A percentile compares a stretch with the other conserved stretches of the same genome.
Conservation (phyloP, 2,329 filamentous ascomycete genomes). For the Tolypocladium tundrense region DNA sequence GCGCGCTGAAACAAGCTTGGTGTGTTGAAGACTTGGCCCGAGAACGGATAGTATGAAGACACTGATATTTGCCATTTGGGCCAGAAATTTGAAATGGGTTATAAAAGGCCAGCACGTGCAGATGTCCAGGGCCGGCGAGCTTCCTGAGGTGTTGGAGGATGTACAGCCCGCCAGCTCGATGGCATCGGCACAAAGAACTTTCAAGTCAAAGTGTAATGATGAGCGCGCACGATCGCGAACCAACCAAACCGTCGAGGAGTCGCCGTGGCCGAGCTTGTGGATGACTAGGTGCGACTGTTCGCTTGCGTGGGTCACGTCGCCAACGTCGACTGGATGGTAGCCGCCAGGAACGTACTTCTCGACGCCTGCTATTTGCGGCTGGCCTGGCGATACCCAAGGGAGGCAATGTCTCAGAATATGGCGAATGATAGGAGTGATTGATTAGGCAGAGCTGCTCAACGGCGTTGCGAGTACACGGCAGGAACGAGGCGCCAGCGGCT, state of each 20-base stretch:
- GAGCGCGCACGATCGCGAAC: not conserved
- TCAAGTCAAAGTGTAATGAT: conserved; percentile 1
- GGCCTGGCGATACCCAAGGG: conserved; percentile 3
- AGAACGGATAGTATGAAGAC: not conserved
- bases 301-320: conserved; percentile 1
- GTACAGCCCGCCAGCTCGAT: not conserved
- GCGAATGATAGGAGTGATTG: too few relatives aligned
- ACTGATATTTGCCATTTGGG: conserved; percentile 2
- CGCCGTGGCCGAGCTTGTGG: conserved; percentile 8
- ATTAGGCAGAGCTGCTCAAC: too few relatives aligned
- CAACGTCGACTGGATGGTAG: conserved; percentile 6
- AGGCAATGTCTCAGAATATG: not conserved
- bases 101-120: conserved; percentile 1
- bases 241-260: conserved; percentile 7
- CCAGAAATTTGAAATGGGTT: conserved; percentile 1
- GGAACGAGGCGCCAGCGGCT: too few relatives aligned
- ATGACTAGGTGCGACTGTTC: conserved; percentile 3
- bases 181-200: conserved; percentile 4
- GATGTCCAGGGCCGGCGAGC: conserved; percentile 3
- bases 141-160: conserved; percentile 1
- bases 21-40: conserved; percentile 1
- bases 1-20: not conserved
- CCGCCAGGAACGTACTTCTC: conserved; percentile 5
- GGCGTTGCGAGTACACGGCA: too few relatives aligned
- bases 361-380: conserved; percentile 2